Evolutionary conservation across 306 rosid genomes (phyloP).

Genomic region (Canavalia gladiata): DNA sequence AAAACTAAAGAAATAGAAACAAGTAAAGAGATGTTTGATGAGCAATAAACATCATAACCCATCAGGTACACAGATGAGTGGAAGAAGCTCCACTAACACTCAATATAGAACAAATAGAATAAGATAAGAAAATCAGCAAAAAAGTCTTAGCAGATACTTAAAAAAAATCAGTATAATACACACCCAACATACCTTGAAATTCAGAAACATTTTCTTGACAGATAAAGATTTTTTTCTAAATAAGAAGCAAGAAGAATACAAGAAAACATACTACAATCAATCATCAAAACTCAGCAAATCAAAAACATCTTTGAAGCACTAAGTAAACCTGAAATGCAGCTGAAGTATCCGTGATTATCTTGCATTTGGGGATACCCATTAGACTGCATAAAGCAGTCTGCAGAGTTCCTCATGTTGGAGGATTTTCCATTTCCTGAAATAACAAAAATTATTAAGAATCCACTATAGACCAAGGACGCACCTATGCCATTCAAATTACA

Average conservation of each 20-base stretch:
- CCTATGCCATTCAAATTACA: constrained; percentile 4
- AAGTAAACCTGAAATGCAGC: constrained; percentile 73
- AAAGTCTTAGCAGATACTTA: neutral
- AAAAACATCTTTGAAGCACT: constrained; percentile 35
- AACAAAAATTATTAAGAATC: neutral
- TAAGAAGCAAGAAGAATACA: constrained; percentile 26
- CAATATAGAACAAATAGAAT: neutral
- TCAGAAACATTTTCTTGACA: neutral
- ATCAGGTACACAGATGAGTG: neutral
- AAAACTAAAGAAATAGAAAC: constrained; percentile 14
- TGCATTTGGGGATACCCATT: constrained; percentile 67
- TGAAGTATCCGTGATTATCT: constrained; percentile 70
- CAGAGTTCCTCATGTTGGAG: constrained; percentile 63
- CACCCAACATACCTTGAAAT: constrained; percentile 30
- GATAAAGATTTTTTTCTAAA: constrained; percentile 15
- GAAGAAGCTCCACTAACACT: constrained; percentile 30
- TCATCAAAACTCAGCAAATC: constrained; percentile 26
- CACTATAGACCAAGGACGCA: constrained; percentile 25
- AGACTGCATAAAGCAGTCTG: constrained; percentile 64
- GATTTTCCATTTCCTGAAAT: constrained; percentile 71
- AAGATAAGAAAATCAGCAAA: constrained; percentile 11
- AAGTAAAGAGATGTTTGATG: neutral
- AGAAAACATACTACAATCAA: constrained; percentile 21
- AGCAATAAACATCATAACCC: neutral
- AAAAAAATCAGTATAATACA: neutral